These are phyloP conservation scores for Hemerocallis citrina DNA, from an alignment of 106 monocot genomes.

Conservation along the genomic window DNA sequence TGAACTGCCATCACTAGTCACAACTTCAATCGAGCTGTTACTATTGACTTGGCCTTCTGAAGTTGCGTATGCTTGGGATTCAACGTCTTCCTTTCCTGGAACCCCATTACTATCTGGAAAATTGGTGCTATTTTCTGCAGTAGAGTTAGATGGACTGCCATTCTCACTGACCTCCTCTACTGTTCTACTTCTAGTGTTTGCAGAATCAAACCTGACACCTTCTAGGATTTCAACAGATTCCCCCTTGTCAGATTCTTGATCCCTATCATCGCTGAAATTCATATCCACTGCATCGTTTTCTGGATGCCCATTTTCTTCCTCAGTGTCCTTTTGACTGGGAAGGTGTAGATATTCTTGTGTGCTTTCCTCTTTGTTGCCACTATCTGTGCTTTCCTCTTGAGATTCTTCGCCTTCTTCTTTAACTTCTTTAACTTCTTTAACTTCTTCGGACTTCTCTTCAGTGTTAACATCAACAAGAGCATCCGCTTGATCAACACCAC, in stretches of 20 bases:
- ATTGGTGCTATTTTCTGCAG: background rate
- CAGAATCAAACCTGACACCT: background rate
- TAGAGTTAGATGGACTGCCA: background rate
- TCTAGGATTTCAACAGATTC: background rate
- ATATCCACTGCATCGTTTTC: background rate
- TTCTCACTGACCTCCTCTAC: background rate
- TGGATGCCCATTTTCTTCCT: background rate
- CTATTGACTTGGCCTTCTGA: background rate
- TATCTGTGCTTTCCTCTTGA: background rate
- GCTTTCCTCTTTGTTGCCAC: constrained; percentile 1
- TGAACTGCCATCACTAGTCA: background rate
- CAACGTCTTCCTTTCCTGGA: background rate
- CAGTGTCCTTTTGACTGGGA: background rate
- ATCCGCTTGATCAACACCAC: background rate
- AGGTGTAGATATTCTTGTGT: background rate
- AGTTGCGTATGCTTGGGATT: background rate
- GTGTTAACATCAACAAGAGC: background rate
- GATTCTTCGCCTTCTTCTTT: constrained; percentile 2
- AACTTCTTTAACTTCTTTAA: constrained; percentile 4
- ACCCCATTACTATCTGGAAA: no score
- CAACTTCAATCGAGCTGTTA: background rate
- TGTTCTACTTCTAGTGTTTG: background rate
- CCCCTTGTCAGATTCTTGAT: background rate
- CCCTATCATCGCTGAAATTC: no score
- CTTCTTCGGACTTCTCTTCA: constrained; percentile 1